Evolutionary conservation across 164 flowering plant species (phyloP).

Genomic region (Aristolochia fimbriata): DNA sequence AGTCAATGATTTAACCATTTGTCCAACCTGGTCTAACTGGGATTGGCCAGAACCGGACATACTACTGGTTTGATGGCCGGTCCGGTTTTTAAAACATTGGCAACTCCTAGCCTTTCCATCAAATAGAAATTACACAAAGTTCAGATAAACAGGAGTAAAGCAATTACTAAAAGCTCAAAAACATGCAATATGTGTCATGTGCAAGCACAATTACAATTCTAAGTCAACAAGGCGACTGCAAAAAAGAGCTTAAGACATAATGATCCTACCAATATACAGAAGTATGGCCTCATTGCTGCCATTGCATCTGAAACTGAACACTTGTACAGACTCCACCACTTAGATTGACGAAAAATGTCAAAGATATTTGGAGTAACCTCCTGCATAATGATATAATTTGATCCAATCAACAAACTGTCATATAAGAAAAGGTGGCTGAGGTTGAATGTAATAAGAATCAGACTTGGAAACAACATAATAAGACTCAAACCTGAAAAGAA

Average conservation of each 20-base stretch:
- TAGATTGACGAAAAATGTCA: constrained; percentile 41
- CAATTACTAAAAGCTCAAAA: too few species aligned
- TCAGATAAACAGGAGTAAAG: too few species aligned
- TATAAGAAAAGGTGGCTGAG: neutral
- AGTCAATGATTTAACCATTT: too few species aligned
- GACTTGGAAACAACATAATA: constrained; percentile 59
- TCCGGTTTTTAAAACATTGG: constrained; percentile 28
- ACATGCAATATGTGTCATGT: neutral
- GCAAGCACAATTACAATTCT: neutral
- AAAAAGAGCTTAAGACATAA: neutral
- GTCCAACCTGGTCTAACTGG: too few species aligned
- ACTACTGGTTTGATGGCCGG: too few species aligned
- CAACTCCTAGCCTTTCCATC: constrained; percentile 32
- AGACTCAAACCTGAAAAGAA: constrained; percentile 75
- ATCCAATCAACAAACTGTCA: neutral
- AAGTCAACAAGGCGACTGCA: neutral
- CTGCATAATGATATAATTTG: constrained; percentile 25
- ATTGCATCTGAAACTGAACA: constrained; percentile 54
- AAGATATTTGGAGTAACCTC: constrained; percentile 81
- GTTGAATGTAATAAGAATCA: neutral
- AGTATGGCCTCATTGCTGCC: constrained; percentile 42
- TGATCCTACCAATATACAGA: constrained; percentile 70
- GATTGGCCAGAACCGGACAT: too few species aligned
- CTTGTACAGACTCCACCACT: constrained; percentile 76
- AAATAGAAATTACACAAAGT: too few species aligned